Base-by-base conservation (phyloP, 169 alveolate genomes). In the Pseudocohnilembus persalinus region DNA sequence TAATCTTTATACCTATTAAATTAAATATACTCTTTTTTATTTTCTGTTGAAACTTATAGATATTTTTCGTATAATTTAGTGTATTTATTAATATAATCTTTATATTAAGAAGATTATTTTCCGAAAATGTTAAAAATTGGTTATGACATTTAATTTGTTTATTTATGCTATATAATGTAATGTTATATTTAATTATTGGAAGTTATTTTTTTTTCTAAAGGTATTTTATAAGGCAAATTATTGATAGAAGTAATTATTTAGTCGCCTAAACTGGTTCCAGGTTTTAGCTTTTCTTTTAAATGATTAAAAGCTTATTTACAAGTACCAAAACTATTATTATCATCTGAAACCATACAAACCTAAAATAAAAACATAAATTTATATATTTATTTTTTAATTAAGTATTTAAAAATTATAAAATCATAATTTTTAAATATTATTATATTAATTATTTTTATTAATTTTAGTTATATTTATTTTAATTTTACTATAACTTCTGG, bases 401-500 rank as follows among this genome's bases (percentile, higher is more conserved):
- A n/a, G n/a, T n/a, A n/a, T n/a, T n/a, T n/a, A n/a, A n/a, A n/a
- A n/a, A n/a, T n/a, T n/a, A n/a, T n/a, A n/a, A n/a, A n/a, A n/a
- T n/a, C n/a, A n/a, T n/a, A n/a, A n/a, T n/a, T n/a, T n/a, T n/a
- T n/a, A n/a, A n/a, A n/a, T n/a, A n/a, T n/a, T n/a, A n/a, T n/a
- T n/a, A n/a, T n/a, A n/a, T n/a, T n/a, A n/a, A n/a, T n/a, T n/a
- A n/a, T n/a, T n/a, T n/a, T n/a, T n/a, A n/a, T n/a, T n/a, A n/a
- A n/a, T n/a, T n/a, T n/a, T n/a, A n/a, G n/a, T n/a, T n/a, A n/a
- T n/a, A n/a, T n/a, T n/a, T n/a, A n/a, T n/a, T n/a, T n/a, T n/a
- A n/a, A n/a, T n/a, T n/a, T n/a, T 49, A 83, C 90, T 74, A 86
- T 74, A 81, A 80, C 80, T 86, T 82, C 74, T 74, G 80, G 20